Percentiles rank a stretch among this genome's conserved stretches.
These are phyloP conservation scores for Areca catechu DNA, from an alignment of 176 grass and related monocot species.

Conservation along the genomic window DNA sequence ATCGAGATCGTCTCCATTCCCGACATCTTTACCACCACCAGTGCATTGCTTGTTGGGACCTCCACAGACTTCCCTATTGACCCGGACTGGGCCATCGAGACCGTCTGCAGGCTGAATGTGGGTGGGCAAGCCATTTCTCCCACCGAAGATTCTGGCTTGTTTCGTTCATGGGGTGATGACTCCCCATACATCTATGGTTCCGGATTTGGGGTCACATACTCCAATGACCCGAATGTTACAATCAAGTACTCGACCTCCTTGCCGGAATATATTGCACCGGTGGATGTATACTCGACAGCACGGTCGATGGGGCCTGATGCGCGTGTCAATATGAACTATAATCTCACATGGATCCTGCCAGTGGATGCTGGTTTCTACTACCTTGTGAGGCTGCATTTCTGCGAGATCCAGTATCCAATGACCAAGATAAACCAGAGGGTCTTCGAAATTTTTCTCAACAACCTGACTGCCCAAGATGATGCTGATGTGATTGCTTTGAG, in stretches of 20 bases:
- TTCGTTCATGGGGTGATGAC: constrained; percentile 62
- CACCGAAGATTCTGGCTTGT: constrained; percentile 53
- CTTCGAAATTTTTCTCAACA: constrained; percentile 69
- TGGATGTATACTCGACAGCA: constrained; percentile 62
- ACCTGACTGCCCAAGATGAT: constrained; percentile 25
- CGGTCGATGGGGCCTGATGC: constrained; percentile 67
- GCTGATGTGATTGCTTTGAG: constrained; percentile 70
- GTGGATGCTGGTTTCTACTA: constrained; percentile 74
- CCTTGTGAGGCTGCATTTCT: constrained; percentile 82
- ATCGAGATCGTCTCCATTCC: constrained; percentile 87
- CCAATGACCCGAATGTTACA: constrained; percentile 46
- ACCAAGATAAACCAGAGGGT: constrained; percentile 60
- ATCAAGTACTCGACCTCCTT: constrained; percentile 32
- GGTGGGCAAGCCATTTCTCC: constrained; percentile 61
- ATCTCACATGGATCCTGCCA: constrained; percentile 65
- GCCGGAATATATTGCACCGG: constrained; percentile 51
- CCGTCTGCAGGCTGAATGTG: constrained; percentile 79
- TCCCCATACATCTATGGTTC: constrained; percentile 49
- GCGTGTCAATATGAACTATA: constrained; percentile 45
- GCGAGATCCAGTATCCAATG: constrained; percentile 57
- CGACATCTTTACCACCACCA: constrained; percentile 34
- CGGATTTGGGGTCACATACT: constrained; percentile 38
- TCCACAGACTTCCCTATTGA: constrained; percentile 19
- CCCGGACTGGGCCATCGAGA: constrained; percentile 35
- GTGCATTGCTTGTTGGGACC: constrained; percentile 16